Evolutionary conservation across 139 green algal species (phyloP).

Genomic region (Deuterostichococcus epilithicus): DNA sequence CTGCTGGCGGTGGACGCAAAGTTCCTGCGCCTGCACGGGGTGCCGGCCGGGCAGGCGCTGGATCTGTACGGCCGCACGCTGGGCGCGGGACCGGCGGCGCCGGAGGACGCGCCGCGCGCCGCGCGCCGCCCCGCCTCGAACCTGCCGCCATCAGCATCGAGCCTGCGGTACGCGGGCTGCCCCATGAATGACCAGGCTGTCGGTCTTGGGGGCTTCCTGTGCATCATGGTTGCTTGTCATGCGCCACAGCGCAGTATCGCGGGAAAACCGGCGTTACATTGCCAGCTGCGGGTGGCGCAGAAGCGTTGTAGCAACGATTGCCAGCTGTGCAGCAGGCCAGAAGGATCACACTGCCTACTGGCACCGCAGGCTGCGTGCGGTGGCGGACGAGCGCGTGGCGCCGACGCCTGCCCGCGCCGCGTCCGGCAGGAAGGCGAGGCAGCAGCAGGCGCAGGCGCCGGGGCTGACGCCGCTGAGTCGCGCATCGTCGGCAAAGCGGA

Average conservation of each 20-base stretch:
- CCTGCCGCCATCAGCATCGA: constrained; percentile 17
- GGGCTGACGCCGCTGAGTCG: not conserved
- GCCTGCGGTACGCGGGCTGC: not conserved
- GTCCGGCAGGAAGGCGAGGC: not conserved
- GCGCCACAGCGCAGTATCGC: too few species aligned
- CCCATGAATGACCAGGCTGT: not conserved
- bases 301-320: too few species aligned
- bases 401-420: too few species aligned
- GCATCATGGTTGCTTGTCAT: too few species aligned
- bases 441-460: not conserved
- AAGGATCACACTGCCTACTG: too few species aligned
- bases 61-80: constrained; percentile 47
- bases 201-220: too few species aligned
- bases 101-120: not conserved
- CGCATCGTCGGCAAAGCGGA: not conserved
- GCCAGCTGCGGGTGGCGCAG: too few species aligned
- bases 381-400: too few species aligned
- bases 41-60: constrained; percentile 21
- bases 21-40: constrained; percentile 41
- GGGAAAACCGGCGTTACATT: too few species aligned
- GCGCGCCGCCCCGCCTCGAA: constrained; percentile 8
- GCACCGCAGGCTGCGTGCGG: not conserved
- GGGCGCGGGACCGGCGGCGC: not conserved
- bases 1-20: constrained; percentile 35
- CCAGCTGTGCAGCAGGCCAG: too few species aligned